Percentiles rank a stretch among this genome's conserved stretches.
Conservation (phyloP, 148 eudicot genomes). For the Spergularia marina region DNA sequence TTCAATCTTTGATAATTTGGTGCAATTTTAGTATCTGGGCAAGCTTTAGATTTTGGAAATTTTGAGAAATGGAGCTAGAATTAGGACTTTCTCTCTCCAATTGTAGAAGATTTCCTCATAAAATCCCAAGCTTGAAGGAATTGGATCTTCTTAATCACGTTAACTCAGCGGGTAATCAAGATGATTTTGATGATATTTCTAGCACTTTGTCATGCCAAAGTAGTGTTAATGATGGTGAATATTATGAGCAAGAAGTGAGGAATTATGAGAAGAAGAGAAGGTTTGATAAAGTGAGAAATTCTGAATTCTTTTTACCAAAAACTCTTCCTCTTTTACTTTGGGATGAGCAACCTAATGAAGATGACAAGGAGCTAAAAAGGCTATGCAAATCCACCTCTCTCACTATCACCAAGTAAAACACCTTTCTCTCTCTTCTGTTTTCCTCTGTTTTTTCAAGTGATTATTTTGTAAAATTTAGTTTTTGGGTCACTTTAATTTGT, state of each 20-base stretch:
- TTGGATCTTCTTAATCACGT: constrained; percentile 30
- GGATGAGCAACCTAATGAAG: constrained; percentile 43
- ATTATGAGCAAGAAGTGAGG: constrained; percentile 12
- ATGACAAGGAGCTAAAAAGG: constrained; percentile 31
- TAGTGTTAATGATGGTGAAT: constrained; percentile 17
- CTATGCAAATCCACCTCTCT: constrained; percentile 21
- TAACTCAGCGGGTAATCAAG: constrained; percentile 20
- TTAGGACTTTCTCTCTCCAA: constrained; percentile 54
- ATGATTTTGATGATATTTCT: constrained; percentile 20
- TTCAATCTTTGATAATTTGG: constrained; percentile 24
- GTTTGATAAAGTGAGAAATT: constrained; percentile 23
- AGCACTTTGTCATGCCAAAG: constrained; percentile 27
- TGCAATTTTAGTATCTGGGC: constrained; percentile 18
- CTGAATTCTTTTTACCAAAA: constrained; percentile 6
- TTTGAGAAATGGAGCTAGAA: constrained; percentile 53
- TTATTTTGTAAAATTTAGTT: not conserved
- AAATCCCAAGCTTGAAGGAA: constrained; percentile 22
- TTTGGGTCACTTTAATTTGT: not conserved
- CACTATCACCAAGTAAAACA: constrained; percentile 29
- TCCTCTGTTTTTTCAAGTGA: not conserved
- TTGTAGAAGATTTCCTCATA: not conserved
- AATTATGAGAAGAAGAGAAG: constrained; percentile 29
- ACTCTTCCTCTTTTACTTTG: constrained; percentile 49
- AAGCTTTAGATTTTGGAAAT: not conserved
- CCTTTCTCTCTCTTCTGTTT: not conserved